A percentile compares a stretch with the other conserved stretches of the same genome.
phyloP scores from a whole-genome alignment of 768 basidiomycete genomes.

The Psilocybe azurescens region DNA sequence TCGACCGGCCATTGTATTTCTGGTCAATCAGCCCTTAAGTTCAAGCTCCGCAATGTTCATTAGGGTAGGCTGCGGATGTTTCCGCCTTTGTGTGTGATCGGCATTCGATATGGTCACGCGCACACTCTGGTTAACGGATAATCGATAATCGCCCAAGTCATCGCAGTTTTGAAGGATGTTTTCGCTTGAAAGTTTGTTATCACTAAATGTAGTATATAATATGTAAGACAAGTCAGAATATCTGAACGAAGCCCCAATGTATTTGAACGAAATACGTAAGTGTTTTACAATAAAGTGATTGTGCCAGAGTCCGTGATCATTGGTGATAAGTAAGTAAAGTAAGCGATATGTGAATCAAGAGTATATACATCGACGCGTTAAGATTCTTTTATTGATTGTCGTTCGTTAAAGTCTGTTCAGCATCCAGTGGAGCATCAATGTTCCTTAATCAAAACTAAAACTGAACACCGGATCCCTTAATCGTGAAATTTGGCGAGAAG shows the following conservation, averaged over 20 bases:
- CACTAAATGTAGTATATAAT: background rate
- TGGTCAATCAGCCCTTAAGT: too few species aligned
- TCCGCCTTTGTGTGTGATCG: too few species aligned
- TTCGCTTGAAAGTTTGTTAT: background rate
- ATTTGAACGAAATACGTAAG: background rate
- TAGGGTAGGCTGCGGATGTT: too few species aligned
- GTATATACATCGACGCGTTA: background rate
- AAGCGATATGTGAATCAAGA: background rate
- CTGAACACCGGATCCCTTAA: slow-evolving; percentile 22
- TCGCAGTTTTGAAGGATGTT: slow-evolving; percentile 59
- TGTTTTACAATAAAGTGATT: background rate
- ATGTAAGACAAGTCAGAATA: background rate
- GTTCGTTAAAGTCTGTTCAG: background rate
- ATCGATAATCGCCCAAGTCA: slow-evolving; percentile 58
- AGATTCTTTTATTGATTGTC: background rate
- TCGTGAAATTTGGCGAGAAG: slow-evolving; percentile 36
- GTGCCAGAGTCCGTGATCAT: background rate
- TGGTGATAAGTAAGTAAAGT: background rate
- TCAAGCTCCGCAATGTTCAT: too few species aligned
- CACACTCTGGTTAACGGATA: slow-evolving; percentile 48
- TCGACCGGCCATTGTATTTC: too few species aligned
- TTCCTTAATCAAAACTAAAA: slow-evolving; percentile 2
- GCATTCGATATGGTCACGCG: too few species aligned
- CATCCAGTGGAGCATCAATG: background rate
- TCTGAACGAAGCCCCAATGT: background rate